Base-by-base conservation (phyloP, 495 filamentous ascomycete species). In the Penicillium bovifimosum region DNA sequence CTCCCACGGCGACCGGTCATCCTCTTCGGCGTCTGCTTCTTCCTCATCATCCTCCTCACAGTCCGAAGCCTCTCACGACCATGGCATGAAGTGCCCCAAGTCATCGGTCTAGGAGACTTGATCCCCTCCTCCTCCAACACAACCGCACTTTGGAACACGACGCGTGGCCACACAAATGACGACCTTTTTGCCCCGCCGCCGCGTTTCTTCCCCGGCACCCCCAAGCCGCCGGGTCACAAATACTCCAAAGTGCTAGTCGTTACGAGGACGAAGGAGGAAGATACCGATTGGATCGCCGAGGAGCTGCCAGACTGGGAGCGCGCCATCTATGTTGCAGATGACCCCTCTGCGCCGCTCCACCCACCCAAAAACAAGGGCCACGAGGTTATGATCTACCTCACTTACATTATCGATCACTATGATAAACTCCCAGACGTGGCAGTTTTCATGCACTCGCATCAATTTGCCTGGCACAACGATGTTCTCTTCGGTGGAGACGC, bases 381-480 rank as follows among this genome's bases (percentile, higher is more conserved):
- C 56, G 87, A 91, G 63, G 87, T 84, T 11, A 84, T 90, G 75
- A 74, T 85, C 8, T 91, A 91, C 61, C 70, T 88, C 46, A 84
- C 78, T 42, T 89, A 84, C 57, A 78, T 89, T 54, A 80, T 87
- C 61, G 84, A 89, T 59, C 77, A 84, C 65, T 91, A 90, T 68
- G 77, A 87, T 48, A 51, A 74, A 4, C 70, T 90, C 4, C 80
- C 85, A 6, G 86, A 89, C 50, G 71, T 88, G 55, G 64, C 79
- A 14, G 77, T 87, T 40, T 86, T 90, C 65, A 84, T 84, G 71
- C 86, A 90, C 54, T 74, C 80, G 6, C 84, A 89, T 52, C 78
- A 81, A 47, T 76, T 59, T 32, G 76, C 82, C 5, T 88, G 85
- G 81, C 86, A 90, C 58, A 84, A 87, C 36, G 79, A 80, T 43